Evolutionary conservation across 129 eudicot genomes (phyloP).

Genomic region (Lonicera japonica): DNA sequence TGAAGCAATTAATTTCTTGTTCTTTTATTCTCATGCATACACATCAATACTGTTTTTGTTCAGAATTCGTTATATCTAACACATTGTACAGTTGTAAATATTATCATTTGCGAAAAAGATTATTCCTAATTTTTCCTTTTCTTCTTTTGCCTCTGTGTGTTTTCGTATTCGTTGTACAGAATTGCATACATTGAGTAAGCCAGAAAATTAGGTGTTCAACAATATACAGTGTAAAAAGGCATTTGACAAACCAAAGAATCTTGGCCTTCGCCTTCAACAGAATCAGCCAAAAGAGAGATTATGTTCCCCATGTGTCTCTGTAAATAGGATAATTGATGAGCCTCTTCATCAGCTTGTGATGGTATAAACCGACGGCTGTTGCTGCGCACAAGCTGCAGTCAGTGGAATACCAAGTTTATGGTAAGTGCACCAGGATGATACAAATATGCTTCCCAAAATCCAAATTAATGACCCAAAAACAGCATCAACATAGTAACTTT

Average conservation of each 20-base stretch:
- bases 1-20: too few species aligned
- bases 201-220: neutral
- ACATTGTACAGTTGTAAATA: too few species aligned
- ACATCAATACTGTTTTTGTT: too few species aligned
- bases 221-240: neutral
- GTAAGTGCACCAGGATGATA: constrained; percentile 5
- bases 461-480: neutral
- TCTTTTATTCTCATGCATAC: too few species aligned
- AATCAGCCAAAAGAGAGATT: constrained; percentile 71
- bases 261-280: constrained; percentile 67
- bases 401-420: constrained; percentile 9
- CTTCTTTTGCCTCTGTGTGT: too few species aligned
- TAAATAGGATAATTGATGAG: constrained; percentile 86
- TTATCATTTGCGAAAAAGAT: too few species aligned
- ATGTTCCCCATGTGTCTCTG: constrained; percentile 87
- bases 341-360: constrained; percentile 95
- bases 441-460: neutral
- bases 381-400: constrained; percentile 89
- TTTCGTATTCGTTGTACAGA: neutral
- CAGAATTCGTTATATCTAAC: too few species aligned
- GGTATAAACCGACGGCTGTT: constrained; percentile 88
- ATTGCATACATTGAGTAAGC: neutral
- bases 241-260: constrained; percentile 72
- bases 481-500: neutral
- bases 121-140: too few species aligned